Base-by-base conservation (phyloP, 2,329 filamentous ascomycete genomes). In the Ambrosiella cleistominuta region DNA sequence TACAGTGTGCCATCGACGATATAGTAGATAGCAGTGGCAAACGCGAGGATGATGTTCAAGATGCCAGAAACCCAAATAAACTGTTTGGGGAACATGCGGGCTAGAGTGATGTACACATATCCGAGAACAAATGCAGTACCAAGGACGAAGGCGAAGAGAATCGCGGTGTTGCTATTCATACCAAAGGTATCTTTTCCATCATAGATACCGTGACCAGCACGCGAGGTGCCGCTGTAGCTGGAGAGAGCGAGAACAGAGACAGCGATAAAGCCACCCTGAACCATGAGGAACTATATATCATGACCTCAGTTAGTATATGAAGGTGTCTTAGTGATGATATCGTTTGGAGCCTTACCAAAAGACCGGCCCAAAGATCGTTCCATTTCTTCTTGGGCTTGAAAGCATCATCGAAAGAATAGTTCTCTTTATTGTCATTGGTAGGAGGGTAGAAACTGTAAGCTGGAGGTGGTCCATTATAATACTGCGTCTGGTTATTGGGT, bases 1-100 rank as follows among this genome's bases (percentile, higher is more conserved):
- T 83, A 85, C 71, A 82, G 95, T 68, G 91, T 87, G 59, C 78
- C 78, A 49, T 80, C 75, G 61, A 77, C 82, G 50, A 95, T 79
- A 74, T 95, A 95, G 70, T 89, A 94, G 56, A 91, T 82, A 8
- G 87, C 88, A 0, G 88, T 95, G 1, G 79, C 90, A n/a, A 96
- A 73, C 0, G 87, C 88, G 64, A 88, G 84, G 57, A 85, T 72
- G 65, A 95, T 85, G 69, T 96, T 94, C 59, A 95, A 74, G 56
- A 95, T 91, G 11, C 88, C 88, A 0, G 89, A 94, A 44, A 89
- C 79, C 87, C 88, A 96, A 67, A 96, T 94, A 64, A 95, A 89
- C 66, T 88, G 80, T 71, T 93, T 94, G 2, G 90, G 89, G 63
- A 91, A 91, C 52, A 79, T 71, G 58, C 88, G 81, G 6, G 87